Base-by-base conservation (phyloP, 306 rosid genomes). In the Trifolium subterraneum region DNA sequence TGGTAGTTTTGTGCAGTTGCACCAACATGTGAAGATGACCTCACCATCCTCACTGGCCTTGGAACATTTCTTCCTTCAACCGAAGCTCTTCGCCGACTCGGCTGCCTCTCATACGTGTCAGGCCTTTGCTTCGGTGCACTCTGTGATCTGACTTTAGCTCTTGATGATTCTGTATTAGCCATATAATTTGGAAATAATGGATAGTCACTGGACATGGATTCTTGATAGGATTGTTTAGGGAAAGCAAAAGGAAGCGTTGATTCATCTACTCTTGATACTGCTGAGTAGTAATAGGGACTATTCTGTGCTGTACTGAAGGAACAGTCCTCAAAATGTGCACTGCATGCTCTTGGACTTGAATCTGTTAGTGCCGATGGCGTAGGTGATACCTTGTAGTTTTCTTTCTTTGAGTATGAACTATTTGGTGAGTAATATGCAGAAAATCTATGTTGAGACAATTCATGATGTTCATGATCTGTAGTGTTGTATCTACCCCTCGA, bases 121-220 rank as follows among this genome's bases (percentile, higher is more conserved):
- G 92, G 96, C 76, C 99, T 79, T 27, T 84, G 88, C 84, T 90
- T 94, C 2, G 99, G 99, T 2, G 96, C 99, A 42, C 99, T 94
- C 13, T 92, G 99, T 0, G 97, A 94, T 50, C 99, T 82, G 3
- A 36, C 89, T 76, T 92, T 94, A 19, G 99, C 99, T 64, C 82
- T 86, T 14, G 97, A 94, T n/a, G 99, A 94, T 78, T 90, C 87
- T 0, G 99, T 94, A 58, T 92, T 90, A 11, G 97, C 90, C 99
- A 94, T 94, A 88, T 94, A 94, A 70, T 82, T 91, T 47, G 99
- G 98, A 75, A 65, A 91, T 5, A 88, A 50, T 11, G 86, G 95
- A 70, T 78, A 81, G 70, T 90, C 95, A 65, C 87, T 85, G 22
- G 88, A 71, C 75, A 86, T 48, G 2, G 90, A 33, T 51, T 89